Evolutionary conservation across 2,329 filamentous ascomycete species (phyloP).

Genomic region (Aspergillus sp.): DNA sequence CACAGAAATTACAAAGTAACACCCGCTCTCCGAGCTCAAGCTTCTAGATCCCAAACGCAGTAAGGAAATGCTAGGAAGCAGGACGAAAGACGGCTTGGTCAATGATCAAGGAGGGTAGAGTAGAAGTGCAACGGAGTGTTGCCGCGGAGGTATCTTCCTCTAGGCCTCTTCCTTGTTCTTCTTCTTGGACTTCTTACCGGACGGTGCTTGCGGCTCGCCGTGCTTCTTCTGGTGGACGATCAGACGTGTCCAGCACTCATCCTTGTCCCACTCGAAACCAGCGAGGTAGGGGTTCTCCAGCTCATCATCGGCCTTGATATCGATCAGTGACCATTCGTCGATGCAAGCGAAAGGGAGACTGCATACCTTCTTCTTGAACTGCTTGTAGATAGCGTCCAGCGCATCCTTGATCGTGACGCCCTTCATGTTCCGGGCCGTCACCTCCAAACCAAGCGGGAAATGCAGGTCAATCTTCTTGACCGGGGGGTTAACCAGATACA

Average conservation of each 20-base stretch:
- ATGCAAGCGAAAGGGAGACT: background rate
- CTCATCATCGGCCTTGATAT: slow-evolving; percentile 73
- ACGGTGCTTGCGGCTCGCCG: slow-evolving; percentile 50
- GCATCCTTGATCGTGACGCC: slow-evolving; percentile 98
- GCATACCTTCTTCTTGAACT: slow-evolving; percentile 91
- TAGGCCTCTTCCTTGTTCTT: slow-evolving; percentile 47
- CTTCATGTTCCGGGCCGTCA: slow-evolving; percentile 86
- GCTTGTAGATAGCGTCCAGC: slow-evolving; percentile 91
- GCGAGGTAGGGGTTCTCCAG: slow-evolving; percentile 82
- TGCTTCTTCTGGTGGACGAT: slow-evolving; percentile 81
- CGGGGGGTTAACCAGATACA: slow-evolving; percentile 73
- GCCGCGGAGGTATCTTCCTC: slow-evolving; percentile 7
- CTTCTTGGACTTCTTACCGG: slow-evolving; percentile 65
- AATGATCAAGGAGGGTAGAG: background rate
- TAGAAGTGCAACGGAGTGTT: slow-evolving; percentile 1
- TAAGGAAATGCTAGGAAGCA: slow-evolving; percentile 15
- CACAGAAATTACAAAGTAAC: background rate
- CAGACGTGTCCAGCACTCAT: slow-evolving; percentile 84
- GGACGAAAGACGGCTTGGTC: slow-evolving; percentile 10
- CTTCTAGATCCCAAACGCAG: slow-evolving; percentile 23
- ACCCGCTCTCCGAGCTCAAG: slow-evolving; percentile 23
- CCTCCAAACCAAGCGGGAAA: slow-evolving; percentile 83
- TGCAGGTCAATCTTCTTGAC: slow-evolving; percentile 94
- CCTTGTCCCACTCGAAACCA: slow-evolving; percentile 95
- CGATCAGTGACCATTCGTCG: background rate